phyloP scores from a whole-genome alignment of 2,329 filamentous ascomycete genomes.

The Colletotrichum liriopes region DNA sequence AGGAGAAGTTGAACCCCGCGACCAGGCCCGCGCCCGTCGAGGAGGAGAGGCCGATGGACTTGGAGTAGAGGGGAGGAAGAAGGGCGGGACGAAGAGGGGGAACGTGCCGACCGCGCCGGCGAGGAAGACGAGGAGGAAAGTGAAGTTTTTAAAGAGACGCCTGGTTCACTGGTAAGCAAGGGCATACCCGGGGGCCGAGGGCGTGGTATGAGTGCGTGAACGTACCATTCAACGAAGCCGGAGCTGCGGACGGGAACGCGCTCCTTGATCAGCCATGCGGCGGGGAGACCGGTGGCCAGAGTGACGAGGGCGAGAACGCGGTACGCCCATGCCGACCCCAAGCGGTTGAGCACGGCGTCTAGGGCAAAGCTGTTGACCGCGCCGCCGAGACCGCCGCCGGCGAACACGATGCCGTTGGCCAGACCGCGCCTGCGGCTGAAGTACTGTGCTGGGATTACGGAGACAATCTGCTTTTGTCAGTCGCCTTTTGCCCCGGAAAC shows the following conservation, averaged over 20 bases:
- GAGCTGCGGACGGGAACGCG: constrained; percentile 56
- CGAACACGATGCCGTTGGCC: constrained; percentile 69
- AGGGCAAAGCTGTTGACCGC: constrained; percentile 66
- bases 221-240: constrained; percentile 66
- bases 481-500: neutral
- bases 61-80: constrained; percentile 71
- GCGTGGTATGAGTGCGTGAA: constrained; percentile 8
- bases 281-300: constrained; percentile 68
- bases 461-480: constrained; percentile 55
- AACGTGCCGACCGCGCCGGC: constrained; percentile 71
- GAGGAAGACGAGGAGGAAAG: constrained; percentile 68
- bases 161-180: constrained; percentile 48
- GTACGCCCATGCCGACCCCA: constrained; percentile 67
- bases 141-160: constrained; percentile 66
- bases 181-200: no score
- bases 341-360: constrained; percentile 61
- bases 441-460: constrained; percentile 67
- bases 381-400: constrained; percentile 70
- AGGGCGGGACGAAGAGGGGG: constrained; percentile 73
- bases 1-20: constrained; percentile 74
- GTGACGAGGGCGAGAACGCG: constrained; percentile 68
- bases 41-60: constrained; percentile 68
- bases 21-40: constrained; percentile 70
- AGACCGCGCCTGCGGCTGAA: constrained; percentile 68
- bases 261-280: constrained; percentile 68